Evolutionary conservation across 2,329 filamentous ascomycete species (phyloP).

Genomic region (Pyricularia grisea): DNA sequence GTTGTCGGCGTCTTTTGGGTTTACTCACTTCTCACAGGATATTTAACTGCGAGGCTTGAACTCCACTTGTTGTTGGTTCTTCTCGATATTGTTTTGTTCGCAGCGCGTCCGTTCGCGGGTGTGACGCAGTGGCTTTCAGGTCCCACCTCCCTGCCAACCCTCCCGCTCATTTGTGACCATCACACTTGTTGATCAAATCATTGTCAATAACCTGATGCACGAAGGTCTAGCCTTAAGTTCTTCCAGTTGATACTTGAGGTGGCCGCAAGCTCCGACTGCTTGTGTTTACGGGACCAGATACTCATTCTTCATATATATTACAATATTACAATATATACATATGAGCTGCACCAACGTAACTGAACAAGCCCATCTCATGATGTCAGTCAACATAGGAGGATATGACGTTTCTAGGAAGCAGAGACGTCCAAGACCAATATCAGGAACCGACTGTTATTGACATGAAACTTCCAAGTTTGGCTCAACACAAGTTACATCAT

Average conservation of each 20-base stretch:
- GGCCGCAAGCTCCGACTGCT: not conserved
- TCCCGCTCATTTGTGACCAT: not conserved
- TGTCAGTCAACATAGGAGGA: too few species aligned
- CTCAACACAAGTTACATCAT: not conserved
- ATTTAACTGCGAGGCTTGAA: not conserved
- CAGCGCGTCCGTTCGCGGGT: not conserved
- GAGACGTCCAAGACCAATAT: not conserved
- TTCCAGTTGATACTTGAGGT: not conserved
- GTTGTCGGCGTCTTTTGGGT: slow-evolving; percentile 2
- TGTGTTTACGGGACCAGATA: not conserved
- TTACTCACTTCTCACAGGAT: not conserved
- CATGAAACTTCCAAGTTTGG: not conserved
- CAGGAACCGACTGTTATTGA: not conserved
- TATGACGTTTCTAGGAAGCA: too few species aligned
- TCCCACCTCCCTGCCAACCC: not conserved
- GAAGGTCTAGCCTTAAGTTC: not conserved
- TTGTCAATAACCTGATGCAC: not conserved
- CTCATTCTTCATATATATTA: not conserved
- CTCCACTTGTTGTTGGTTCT: not conserved
- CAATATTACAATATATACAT: not conserved
- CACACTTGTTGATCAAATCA: not conserved
- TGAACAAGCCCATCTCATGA: not conserved
- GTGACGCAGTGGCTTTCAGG: not conserved
- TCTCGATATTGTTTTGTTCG: not conserved
- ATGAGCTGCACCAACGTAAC: too few species aligned